phyloP scores from a whole-genome alignment of 2,329 filamentous ascomycete genomes.

The Penicillium sp. region DNA sequence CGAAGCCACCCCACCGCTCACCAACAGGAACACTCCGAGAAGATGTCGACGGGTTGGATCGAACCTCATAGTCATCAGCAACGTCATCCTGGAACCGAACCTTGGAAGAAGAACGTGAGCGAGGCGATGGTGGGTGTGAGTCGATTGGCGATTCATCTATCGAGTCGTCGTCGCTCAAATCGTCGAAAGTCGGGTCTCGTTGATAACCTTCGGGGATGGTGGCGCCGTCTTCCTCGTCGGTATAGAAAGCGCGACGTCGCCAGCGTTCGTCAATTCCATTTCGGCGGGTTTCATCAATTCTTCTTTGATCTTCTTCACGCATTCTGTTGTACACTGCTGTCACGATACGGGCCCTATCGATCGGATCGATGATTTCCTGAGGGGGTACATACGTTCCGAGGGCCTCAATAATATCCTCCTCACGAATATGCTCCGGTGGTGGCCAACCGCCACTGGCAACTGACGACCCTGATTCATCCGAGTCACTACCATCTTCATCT shows the following conservation, averaged over 20 bases:
- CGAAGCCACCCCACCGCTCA: slow-evolving; percentile 74
- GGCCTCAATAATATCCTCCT: slow-evolving; percentile 43
- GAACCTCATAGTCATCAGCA: slow-evolving; percentile 65
- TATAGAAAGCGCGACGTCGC: slow-evolving; percentile 75
- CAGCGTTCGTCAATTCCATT: slow-evolving; percentile 66
- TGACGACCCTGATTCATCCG: slow-evolving; percentile 29
- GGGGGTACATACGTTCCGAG: slow-evolving; percentile 43
- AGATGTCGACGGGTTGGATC: slow-evolving; percentile 71
- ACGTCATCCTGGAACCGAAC: slow-evolving; percentile 72
- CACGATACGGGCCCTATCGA: slow-evolving; percentile 42
- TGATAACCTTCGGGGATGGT: slow-evolving; percentile 62
- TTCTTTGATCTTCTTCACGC: slow-evolving; percentile 39
- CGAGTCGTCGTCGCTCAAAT: slow-evolving; percentile 57
- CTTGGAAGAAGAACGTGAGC: slow-evolving; percentile 74
- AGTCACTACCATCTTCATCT: slow-evolving; percentile 24
- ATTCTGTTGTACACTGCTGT: slow-evolving; percentile 40
- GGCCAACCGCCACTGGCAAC: slow-evolving; percentile 39
- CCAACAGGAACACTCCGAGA: slow-evolving; percentile 65
- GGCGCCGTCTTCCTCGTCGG: slow-evolving; percentile 80
- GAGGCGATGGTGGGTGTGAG: slow-evolving; percentile 47
- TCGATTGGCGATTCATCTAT: slow-evolving; percentile 37
- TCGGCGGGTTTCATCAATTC: slow-evolving; percentile 38
- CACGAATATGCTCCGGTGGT: slow-evolving; percentile 37
- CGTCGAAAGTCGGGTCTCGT: slow-evolving; percentile 41
- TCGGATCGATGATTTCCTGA: slow-evolving; percentile 44